These are phyloP conservation scores for Erucastrum elatum DNA, from an alignment of 345 rosid genomes.

Conservation along the genomic window DNA sequence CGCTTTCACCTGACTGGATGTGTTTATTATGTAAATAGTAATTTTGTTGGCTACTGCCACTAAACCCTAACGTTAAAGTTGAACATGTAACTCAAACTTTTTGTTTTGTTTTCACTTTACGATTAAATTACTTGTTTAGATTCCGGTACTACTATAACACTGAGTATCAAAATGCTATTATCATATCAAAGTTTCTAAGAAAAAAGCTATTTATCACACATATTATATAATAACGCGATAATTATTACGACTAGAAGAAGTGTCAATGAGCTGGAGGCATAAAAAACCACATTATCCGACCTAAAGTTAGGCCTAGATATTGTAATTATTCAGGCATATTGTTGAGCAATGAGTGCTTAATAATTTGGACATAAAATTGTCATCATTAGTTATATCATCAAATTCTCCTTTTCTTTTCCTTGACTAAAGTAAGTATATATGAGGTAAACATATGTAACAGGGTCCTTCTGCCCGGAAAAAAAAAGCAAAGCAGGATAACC, in stretches of 20 bases:
- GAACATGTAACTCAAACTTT: constrained; percentile 26
- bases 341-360: constrained; percentile 40
- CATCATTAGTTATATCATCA: constrained; percentile 35
- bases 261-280: constrained; percentile 22
- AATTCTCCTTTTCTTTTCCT: background rate
- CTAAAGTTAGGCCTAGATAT: constrained; percentile 24
- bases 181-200: background rate
- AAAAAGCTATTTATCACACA: too few species aligned
- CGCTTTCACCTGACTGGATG: background rate
- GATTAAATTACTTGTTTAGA: constrained; percentile 13
- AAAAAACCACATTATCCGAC: constrained; percentile 23
- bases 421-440: constrained; percentile 5
- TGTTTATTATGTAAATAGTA: constrained; percentile 7
- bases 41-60: background rate
- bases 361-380: constrained; percentile 27
- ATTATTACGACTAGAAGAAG: constrained; percentile 25
- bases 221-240: constrained; percentile 7
- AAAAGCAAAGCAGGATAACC: background rate
- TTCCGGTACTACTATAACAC: background rate
- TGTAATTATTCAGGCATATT: constrained; percentile 4
- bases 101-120: constrained; percentile 18
- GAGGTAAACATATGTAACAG: constrained; percentile 17
- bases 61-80: constrained; percentile 25
- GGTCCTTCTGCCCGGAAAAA: constrained; percentile 19
- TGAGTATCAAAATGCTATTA: background rate